phyloP scores from a whole-genome alignment of 805 yeast species.

The Suhomyces sp. region DNA sequence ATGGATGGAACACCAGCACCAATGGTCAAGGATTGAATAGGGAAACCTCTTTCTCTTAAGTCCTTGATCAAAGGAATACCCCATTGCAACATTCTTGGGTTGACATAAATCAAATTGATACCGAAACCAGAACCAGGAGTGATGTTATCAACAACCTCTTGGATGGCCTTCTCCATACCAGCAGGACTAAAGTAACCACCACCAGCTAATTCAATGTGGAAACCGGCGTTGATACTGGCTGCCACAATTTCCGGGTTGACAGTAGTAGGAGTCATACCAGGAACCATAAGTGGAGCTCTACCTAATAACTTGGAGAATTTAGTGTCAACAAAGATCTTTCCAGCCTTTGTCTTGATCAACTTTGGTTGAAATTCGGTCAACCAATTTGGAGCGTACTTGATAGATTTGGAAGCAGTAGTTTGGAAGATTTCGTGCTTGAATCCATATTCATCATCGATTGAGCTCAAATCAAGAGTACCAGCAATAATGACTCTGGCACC shows the following conservation, averaged over 20 bases:
- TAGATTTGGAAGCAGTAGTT: constrained; percentile 50
- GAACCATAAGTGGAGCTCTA: constrained; percentile 94
- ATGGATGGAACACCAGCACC: constrained; percentile 99
- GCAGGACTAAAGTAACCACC: constrained; percentile 91
- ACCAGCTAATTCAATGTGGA: constrained; percentile 96
- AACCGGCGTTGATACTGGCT: constrained; percentile 93
- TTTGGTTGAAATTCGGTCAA: constrained; percentile 82
- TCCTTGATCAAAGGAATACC: constrained; percentile 93
- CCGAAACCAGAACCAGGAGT: constrained; percentile 89
- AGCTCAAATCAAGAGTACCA: constrained; percentile 72
- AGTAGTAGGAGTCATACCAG: constrained; percentile 99
- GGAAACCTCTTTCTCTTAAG: constrained; percentile 88
- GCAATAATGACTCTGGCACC: constrained; percentile 94
- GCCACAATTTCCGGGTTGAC: constrained; percentile 93
- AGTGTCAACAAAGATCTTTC: constrained; percentile 85
- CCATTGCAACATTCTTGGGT: constrained; percentile 98
- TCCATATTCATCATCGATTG: constrained; percentile 82
- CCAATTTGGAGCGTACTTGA: constrained; percentile 91
- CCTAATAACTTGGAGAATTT: constrained; percentile 90
- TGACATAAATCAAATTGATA: constrained; percentile 90
- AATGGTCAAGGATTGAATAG: constrained; percentile 91
- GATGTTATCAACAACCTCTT: constrained; percentile 62
- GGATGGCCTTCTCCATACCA: constrained; percentile 72
- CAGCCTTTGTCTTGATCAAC: constrained; percentile 68
- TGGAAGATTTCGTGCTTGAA: constrained; percentile 94